Conservation (phyloP, 208 protist species). For the Trypanosoma avium region DNA sequence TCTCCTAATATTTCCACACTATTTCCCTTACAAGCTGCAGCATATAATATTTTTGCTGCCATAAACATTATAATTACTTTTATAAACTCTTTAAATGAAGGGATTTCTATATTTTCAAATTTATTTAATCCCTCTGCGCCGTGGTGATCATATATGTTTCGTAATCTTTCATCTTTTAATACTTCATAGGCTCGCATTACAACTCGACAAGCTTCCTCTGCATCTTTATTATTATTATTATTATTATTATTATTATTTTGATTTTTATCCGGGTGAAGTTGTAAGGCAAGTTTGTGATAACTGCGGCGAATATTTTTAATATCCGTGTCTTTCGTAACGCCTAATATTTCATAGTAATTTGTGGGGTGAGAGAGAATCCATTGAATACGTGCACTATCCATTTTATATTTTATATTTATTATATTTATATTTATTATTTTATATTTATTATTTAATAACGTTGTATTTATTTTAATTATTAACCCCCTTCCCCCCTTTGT, state of each 20-base stretch:
- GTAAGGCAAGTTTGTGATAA: conserved; percentile 43
- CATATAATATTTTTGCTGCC: neutral
- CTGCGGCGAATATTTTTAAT: conserved; percentile 32
- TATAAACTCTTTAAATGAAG: neutral
- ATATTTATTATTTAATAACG: neutral
- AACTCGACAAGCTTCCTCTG: conserved; percentile 42
- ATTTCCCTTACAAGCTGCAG: neutral
- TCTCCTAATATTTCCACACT: conserved; percentile 4
- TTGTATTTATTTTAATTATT: neutral
- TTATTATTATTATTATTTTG: too few relatives aligned
- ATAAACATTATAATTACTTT: neutral
- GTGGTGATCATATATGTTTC: conserved; percentile 87
- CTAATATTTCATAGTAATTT: conserved; percentile 41
- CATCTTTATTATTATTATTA: too few relatives aligned
- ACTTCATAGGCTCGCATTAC: conserved; percentile 94
- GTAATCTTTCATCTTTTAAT: conserved; percentile 83
- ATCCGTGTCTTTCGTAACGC: conserved; percentile 23
- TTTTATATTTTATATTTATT: neutral
- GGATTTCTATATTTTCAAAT: neutral
- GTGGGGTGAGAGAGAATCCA: conserved; percentile 33
- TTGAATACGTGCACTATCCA: conserved; percentile 21
- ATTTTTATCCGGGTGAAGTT: conserved; percentile 70
- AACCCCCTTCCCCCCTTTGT: too few relatives aligned
- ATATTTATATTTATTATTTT: neutral
- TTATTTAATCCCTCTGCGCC: conserved; percentile 18